Evolutionary conservation across 192 early-diverging fungal genomes (phyloP).

Genomic region (Podila epicladia): DNA sequence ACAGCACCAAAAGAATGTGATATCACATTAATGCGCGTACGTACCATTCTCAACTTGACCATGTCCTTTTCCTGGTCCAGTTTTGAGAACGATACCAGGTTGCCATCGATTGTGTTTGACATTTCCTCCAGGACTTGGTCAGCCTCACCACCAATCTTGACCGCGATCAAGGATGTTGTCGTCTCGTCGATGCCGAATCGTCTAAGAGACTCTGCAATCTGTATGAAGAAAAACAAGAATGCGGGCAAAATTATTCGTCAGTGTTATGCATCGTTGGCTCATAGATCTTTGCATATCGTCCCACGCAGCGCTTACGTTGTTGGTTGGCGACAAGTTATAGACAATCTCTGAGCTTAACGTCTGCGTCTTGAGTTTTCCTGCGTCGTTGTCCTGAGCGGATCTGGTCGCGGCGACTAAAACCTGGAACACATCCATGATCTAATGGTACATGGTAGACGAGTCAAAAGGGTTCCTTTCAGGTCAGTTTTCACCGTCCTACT

Average conservation of each 20-base stretch:
- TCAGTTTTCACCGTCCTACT: too few relatives aligned
- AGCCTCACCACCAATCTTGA: slow-evolving; percentile 57
- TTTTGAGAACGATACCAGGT: slow-evolving; percentile 52
- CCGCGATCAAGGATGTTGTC: slow-evolving; percentile 53
- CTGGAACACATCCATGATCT: slow-evolving; percentile 65
- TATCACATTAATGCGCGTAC: not conserved
- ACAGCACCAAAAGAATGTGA: not conserved
- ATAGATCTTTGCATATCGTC: not conserved
- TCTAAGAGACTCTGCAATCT: slow-evolving; percentile 65
- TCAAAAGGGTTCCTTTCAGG: not conserved
- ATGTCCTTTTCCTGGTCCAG: slow-evolving; percentile 55
- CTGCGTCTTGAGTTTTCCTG: slow-evolving; percentile 62
- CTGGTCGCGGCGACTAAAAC: slow-evolving; percentile 59
- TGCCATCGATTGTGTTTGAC: slow-evolving; percentile 50
- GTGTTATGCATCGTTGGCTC: not conserved
- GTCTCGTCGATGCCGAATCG: slow-evolving; percentile 62
- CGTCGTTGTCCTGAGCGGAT: slow-evolving; percentile 56
- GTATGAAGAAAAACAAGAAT: not conserved
- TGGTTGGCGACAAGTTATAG: slow-evolving; percentile 63
- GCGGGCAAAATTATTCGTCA: slow-evolving; percentile 1
- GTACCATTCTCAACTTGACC: slow-evolving; percentile 54
- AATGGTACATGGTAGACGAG: not conserved
- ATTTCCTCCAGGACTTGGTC: slow-evolving; percentile 53
- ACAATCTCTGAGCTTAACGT: slow-evolving; percentile 68
- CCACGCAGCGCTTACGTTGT: slow-evolving; percentile 53